Evolutionary conservation across 2,329 filamentous ascomycete species (phyloP), one percentile per base, ranked within the genome.

Genomic region (Botrytis pseudocinerea): DNA sequence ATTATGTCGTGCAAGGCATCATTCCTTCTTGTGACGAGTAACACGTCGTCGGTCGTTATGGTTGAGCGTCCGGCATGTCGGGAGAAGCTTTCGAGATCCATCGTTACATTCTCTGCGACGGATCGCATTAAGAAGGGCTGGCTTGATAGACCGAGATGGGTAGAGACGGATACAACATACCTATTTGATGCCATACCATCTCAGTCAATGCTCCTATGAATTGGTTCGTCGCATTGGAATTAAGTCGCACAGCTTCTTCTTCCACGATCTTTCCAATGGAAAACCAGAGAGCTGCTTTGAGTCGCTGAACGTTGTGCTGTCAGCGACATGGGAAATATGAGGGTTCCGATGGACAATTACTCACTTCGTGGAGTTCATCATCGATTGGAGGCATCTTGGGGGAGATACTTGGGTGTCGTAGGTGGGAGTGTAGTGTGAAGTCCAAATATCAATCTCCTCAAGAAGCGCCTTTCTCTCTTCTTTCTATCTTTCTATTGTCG

Each of bases 151-250:
- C 22, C 16, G 25, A 20, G n/a, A 22, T 10, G 51, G 16, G 16
- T 59, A 28, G 25, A 20, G n/a, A 22, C 10, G 51, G 16, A 22
- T 59, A 28, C 62, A 54, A 64, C 83, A 64, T 86, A 95, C 94
- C 92, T 69, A 97, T 92, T 77, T 97, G 94, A 1, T 90, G 88
- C 90, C 93, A 97, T 12, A 95, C 92, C 82, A 97, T 88, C 82
- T 97, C 94, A 0, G 93, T 96, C 80, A 97, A 82, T 0, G 92
- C 89, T 14, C 92, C 94, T 77, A 97, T 97, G 82, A 97, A 97
- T 80, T 97, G 94, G 2, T 93, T 93, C 40, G 95, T 97, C 10
- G 95, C 93, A 82, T 97, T 98, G 76, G 93, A 88, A 80, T 93
- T 90, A 42, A 91, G 85, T 73, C 87, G 86, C 44, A 94, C 84